Conservation (phyloP, 768 basidiomycete species). For the Pulveroboletus sp. region DNA sequence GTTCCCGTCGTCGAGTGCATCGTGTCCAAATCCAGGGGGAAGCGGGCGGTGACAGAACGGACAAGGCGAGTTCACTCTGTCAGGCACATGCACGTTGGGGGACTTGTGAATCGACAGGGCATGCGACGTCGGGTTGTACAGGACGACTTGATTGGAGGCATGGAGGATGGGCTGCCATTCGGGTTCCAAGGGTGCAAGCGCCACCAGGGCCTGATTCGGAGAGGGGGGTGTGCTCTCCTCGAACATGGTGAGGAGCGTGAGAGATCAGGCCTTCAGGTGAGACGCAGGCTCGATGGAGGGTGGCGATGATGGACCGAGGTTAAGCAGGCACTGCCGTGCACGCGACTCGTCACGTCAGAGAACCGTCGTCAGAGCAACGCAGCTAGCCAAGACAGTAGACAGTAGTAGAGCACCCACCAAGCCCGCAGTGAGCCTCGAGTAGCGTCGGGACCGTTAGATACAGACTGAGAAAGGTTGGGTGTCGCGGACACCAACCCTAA, state of each 20-base stretch:
- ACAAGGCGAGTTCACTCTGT: conserved; percentile 39
- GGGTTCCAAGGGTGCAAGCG: conserved; percentile 20
- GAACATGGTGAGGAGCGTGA: conserved; percentile 16
- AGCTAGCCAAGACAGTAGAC: no score
- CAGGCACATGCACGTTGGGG: conserved; percentile 21
- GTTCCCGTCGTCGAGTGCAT: conserved; percentile 25
- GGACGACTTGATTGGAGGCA: conserved; percentile 78
- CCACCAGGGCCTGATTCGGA: conserved; percentile 28
- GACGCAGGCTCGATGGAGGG: neutral
- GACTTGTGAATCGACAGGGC: conserved; percentile 61
- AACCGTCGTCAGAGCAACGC: no score
- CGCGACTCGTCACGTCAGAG: no score
- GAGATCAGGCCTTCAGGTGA: neutral
- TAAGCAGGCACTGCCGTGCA: no score
- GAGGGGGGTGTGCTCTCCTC: conserved; percentile 31
- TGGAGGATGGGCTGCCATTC: conserved; percentile 81
- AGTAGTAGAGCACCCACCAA: neutral
- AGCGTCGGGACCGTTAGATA: neutral
- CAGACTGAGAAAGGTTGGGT: neutral
- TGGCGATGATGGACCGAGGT: no score
- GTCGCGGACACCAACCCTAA: neutral
- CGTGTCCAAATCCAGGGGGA: conserved; percentile 39
- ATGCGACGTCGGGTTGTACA: conserved; percentile 83
- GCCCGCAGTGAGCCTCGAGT: neutral
- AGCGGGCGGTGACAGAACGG: conserved; percentile 72